Evolutionary conservation across 2,329 filamentous ascomycete species (phyloP).

Genomic region (Fusarium austroafricanum): DNA sequence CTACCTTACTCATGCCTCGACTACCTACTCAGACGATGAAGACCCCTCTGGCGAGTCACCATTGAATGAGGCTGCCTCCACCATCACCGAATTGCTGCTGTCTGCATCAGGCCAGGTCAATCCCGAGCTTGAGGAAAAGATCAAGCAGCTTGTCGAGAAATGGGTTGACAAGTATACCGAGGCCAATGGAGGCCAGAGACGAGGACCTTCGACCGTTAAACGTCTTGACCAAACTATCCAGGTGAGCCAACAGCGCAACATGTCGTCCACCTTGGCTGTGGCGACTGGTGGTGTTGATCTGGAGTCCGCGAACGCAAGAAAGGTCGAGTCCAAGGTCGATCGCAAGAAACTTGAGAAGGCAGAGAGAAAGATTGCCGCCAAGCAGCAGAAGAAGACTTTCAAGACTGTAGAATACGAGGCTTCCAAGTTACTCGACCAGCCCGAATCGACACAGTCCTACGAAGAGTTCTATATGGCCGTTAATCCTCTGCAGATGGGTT

Average conservation of each 20-base stretch:
- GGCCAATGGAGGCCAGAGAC: conserved; percentile 76
- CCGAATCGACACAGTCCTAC: conserved; percentile 88
- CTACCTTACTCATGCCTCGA: conserved; percentile 93
- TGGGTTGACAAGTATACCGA: conserved; percentile 86
- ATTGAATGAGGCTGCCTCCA: conserved; percentile 82
- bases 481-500: conserved; percentile 91
- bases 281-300: conserved; percentile 87
- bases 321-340: conserved; percentile 97
- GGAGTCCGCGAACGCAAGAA: conserved; percentile 90
- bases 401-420: conserved; percentile 99
- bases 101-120: conserved; percentile 91
- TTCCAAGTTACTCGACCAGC: conserved; percentile 85
- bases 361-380: conserved; percentile 95
- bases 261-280: conserved; percentile 94
- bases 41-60: conserved; percentile 79
- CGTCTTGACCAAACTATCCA: conserved; percentile 95
- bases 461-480: conserved; percentile 99
- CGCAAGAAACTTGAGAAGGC: conserved; percentile 99
- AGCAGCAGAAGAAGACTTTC: conserved; percentile 98
- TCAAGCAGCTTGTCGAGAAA: conserved; percentile 86
- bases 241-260: conserved; percentile 92
- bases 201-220: conserved; percentile 80
- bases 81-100: conserved; percentile 87
- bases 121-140: conserved; percentile 76
- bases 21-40: conserved; percentile 79